Conservation (phyloP, 2,329 filamentous ascomycete genomes). For the Macroventuria anomochaeta region DNA sequence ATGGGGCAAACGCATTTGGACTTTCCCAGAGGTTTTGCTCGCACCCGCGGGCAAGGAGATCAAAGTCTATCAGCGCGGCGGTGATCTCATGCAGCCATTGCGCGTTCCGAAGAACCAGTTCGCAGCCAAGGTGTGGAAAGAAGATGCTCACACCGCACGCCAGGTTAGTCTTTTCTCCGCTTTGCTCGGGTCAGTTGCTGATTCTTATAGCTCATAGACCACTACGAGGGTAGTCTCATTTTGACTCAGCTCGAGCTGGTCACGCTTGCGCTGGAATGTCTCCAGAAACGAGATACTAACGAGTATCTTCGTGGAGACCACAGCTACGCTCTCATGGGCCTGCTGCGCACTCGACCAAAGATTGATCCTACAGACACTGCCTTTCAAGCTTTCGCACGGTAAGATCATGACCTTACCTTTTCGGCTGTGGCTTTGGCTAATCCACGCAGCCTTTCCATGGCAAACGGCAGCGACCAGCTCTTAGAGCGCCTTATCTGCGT, state of each 20-base stretch:
- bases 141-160: slow-evolving; percentile 47
- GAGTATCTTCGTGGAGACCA: slow-evolving; percentile 51
- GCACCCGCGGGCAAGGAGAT: slow-evolving; percentile 40
- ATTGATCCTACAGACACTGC: slow-evolving; percentile 50
- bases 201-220: slow-evolving; percentile 52
- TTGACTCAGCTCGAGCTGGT: slow-evolving; percentile 53
- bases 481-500: slow-evolving; percentile 57
- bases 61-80: slow-evolving; percentile 42
- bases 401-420: background rate
- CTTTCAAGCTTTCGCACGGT: slow-evolving; percentile 57
- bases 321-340: slow-evolving; percentile 57
- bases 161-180: slow-evolving; percentile 21
- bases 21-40: slow-evolving; percentile 54
- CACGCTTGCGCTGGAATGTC: slow-evolving; percentile 50
- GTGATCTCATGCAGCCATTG: slow-evolving; percentile 29
- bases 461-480: slow-evolving; percentile 55
- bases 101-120: slow-evolving; percentile 52
- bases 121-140: slow-evolving; percentile 49
- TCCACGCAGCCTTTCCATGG: slow-evolving; percentile 48
- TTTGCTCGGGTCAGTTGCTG: background rate
- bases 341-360: slow-evolving; percentile 50
- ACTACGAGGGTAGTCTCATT: slow-evolving; percentile 53
- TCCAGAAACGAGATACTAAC: slow-evolving; percentile 48
- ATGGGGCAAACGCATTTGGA: slow-evolving; percentile 57
- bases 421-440: background rate